phyloP scores from a whole-genome alignment of 495 filamentous ascomycete genomes.

The Xylaria venustula region DNA sequence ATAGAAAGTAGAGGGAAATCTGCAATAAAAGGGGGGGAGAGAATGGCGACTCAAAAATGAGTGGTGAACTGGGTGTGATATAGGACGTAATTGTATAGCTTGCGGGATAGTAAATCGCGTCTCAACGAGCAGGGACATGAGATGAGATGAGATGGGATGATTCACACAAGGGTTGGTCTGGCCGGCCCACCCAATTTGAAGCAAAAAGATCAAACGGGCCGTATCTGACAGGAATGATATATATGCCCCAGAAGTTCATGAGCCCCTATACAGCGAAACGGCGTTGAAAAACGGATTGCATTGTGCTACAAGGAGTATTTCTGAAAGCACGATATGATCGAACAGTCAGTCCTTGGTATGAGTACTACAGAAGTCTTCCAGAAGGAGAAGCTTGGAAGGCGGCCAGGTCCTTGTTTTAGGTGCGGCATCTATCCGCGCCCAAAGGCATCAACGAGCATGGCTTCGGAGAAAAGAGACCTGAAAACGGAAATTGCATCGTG shows the following conservation, averaged over 20 bases:
- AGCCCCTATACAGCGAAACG: not conserved
- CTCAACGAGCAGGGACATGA: conserved; percentile 3
- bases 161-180: not conserved
- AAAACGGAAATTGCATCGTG: conserved; percentile 1
- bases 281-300: not conserved
- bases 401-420: not conserved
- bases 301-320: conserved; percentile 6
- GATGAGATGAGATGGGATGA: conserved; percentile 6
- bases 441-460: not conserved
- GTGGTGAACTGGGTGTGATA: conserved; percentile 1
- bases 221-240: not conserved
- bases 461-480: not conserved
- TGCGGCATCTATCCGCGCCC: not conserved
- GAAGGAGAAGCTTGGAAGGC: not conserved
- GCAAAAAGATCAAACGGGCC: not conserved
- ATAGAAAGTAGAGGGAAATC: too few relatives aligned
- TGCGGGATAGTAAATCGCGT: conserved; percentile 1
- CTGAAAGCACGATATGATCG: not conserved
- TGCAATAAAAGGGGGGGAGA: conserved; percentile 6
- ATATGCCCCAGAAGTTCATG: not conserved
- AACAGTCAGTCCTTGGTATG: not conserved
- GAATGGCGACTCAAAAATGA: conserved; percentile 1
- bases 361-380: conserved; percentile 3
- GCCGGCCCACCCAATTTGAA: not conserved
- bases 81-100: not conserved